These are phyloP conservation scores for Petunia secreta DNA, from an alignment of 257 asterid genomes.

Conservation along the genomic window DNA sequence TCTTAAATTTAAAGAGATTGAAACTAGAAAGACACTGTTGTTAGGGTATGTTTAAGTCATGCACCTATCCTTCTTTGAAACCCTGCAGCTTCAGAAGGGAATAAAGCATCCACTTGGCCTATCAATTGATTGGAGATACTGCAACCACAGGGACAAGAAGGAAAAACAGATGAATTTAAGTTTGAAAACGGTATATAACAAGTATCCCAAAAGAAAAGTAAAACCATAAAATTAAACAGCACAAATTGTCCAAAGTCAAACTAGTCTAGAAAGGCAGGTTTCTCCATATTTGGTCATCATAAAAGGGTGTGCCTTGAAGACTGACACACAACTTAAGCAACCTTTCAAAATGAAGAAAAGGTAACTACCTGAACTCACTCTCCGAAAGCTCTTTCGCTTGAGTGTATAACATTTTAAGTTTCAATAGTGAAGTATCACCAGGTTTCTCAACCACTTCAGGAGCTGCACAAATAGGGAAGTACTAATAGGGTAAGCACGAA, in stretches of 20 bases:
- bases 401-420: slow-evolving; percentile 71
- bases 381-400: slow-evolving; percentile 92
- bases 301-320: background rate
- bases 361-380: slow-evolving; percentile 65
- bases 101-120: slow-evolving; percentile 69
- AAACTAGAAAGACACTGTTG: background rate
- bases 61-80: slow-evolving; percentile 87
- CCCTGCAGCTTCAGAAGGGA: slow-evolving; percentile 81
- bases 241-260: slow-evolving; percentile 6
- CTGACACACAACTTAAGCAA: background rate
- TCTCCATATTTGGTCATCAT: background rate
- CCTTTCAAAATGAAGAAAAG: background rate
- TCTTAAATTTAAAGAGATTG: background rate
- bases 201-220: slow-evolving; percentile 24
- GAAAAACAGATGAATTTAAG: background rate
- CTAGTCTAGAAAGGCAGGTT: slow-evolving; percentile 16
- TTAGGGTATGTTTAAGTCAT: slow-evolving; percentile 25
- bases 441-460: slow-evolving; percentile 92
- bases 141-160: slow-evolving; percentile 30
- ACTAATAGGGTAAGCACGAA: background rate
- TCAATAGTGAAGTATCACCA: slow-evolving; percentile 73
- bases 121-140: slow-evolving; percentile 78
- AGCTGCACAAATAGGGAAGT: slow-evolving; percentile 50
- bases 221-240: slow-evolving; percentile 23
- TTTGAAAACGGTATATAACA: background rate